These are phyloP conservation scores for Pseudopyricularia javanii DNA, from an alignment of 2,329 filamentous ascomycete genomes.

Conservation along the genomic window DNA sequence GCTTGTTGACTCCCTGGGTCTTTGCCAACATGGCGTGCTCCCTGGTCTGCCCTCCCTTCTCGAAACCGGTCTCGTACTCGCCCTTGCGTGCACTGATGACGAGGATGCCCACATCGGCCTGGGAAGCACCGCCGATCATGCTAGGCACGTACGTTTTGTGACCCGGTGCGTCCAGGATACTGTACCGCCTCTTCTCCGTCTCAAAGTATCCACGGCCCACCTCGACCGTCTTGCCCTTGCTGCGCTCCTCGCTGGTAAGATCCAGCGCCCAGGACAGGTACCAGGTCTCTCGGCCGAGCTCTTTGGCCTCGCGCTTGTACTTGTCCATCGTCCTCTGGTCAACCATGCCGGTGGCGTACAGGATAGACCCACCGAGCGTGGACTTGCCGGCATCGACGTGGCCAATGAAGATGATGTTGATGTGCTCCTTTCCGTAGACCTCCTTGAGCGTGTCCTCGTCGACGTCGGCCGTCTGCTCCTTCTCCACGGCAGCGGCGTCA, in stretches of 20 bases:
- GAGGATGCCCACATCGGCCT: slow-evolving; percentile 86
- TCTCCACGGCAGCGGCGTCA: slow-evolving; percentile 71
- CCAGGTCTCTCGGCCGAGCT: slow-evolving; percentile 93
- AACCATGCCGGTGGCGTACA: slow-evolving; percentile 96
- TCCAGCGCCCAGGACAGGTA: slow-evolving; percentile 98
- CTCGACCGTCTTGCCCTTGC: slow-evolving; percentile 96
- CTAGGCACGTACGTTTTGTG: slow-evolving; percentile 97
- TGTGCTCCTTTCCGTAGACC: slow-evolving; percentile 84
- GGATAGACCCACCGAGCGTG: slow-evolving; percentile 83
- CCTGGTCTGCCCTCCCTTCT: slow-evolving; percentile 88
- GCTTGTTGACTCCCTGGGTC: slow-evolving; percentile 95
- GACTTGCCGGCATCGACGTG: slow-evolving; percentile 99
- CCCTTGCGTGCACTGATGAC: slow-evolving; percentile 96
- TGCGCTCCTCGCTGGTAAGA: slow-evolving; percentile 88
- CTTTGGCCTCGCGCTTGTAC: slow-evolving; percentile 94
- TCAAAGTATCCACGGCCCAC: slow-evolving; percentile 94
- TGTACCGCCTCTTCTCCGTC: slow-evolving; percentile 91
- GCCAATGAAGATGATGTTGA: slow-evolving; percentile 93
- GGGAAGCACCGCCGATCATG: slow-evolving; percentile 94
- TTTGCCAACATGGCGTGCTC: slow-evolving; percentile 90
- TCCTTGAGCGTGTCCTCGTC: slow-evolving; percentile 69
- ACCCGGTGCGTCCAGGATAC: slow-evolving; percentile 89
- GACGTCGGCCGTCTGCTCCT: slow-evolving; percentile 68
- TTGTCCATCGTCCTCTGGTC: slow-evolving; percentile 97
- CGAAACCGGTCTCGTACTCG: slow-evolving; percentile 97